Percentiles rank a stretch among this genome's conserved stretches.
phyloP scores from a whole-genome alignment of 2,329 filamentous ascomycete genomes.

The Cladosporium velox region DNA sequence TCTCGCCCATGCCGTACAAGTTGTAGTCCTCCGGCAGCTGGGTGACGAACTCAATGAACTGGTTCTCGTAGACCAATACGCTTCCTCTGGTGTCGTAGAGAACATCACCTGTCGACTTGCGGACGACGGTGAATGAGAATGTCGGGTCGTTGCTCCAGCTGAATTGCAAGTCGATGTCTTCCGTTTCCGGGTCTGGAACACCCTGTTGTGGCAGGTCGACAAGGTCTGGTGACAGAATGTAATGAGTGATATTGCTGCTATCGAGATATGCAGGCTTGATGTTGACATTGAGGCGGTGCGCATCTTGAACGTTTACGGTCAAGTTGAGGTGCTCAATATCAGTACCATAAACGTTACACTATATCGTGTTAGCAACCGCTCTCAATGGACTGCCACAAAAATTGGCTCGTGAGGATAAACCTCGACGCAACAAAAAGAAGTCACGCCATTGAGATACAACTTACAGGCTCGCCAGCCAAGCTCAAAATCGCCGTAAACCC shows the following conservation, averaged over 20 bases:
- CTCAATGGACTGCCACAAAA: background rate
- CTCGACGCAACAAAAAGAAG: background rate
- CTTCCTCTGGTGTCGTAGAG: slow-evolving; percentile 67
- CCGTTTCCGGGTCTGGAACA: slow-evolving; percentile 42
- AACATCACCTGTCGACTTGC: slow-evolving; percentile 62
- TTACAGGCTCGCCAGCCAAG: slow-evolving; percentile 52
- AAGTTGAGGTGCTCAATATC: slow-evolving; percentile 69
- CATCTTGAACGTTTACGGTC: slow-evolving; percentile 54
- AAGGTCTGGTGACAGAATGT: slow-evolving; percentile 64
- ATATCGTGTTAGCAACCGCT: slow-evolving; percentile 4
- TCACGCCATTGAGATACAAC: slow-evolving; percentile 2
- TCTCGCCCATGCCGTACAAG: slow-evolving; percentile 70
- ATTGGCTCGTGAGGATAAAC: background rate
- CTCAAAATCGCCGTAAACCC: slow-evolving; percentile 56
- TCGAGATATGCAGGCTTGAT: slow-evolving; percentile 66
- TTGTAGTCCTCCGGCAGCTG: slow-evolving; percentile 71
- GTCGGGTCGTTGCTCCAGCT: slow-evolving; percentile 59
- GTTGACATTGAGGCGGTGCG: slow-evolving; percentile 69
- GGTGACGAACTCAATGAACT: slow-evolving; percentile 74
- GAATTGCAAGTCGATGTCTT: slow-evolving; percentile 53
- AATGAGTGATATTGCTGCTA: slow-evolving; percentile 45
- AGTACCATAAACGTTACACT: slow-evolving; percentile 39
- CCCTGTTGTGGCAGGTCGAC: slow-evolving; percentile 58
- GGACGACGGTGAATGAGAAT: slow-evolving; percentile 60
- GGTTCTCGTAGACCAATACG: slow-evolving; percentile 71